Base-by-base conservation (phyloP, 1,139 yeast genomes). In the Maudiozyma humilis region DNA sequence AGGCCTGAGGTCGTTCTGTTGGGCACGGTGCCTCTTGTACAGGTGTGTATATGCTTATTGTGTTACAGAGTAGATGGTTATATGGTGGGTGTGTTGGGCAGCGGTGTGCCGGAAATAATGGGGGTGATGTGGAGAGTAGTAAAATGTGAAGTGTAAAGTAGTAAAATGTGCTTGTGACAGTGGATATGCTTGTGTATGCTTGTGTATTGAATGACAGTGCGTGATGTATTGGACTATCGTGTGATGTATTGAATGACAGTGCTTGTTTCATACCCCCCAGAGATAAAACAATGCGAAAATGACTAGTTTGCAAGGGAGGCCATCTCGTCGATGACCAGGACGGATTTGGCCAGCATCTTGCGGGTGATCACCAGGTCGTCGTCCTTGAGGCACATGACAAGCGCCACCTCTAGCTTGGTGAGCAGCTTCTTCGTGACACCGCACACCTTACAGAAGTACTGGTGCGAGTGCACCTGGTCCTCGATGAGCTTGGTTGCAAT, bases 401-500 rank as follows among this genome's bases (percentile, higher is more conserved):
- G 54, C 0, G 76, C 67, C 3, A 73, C 66, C 50, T 76, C 82
- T 38, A 76, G 55, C 36, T 67, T 62, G 37, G 69, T 65, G 32
- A 76, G 60, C 42, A 75, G 77, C 17, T 56, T 54, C 25, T 64
- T 59, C 14, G 70, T 60, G 3, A 76, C 63, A 3, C 82, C 82
- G 14, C 75, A 75, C 5, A 75, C 76, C 44, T 70, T 70, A 35
- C 81, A 76, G 48, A 71, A 72, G 45, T 75, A 69, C 36, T 62
- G 61, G 52, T 75, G 79, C 2, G 71, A 67, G 52, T 75, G 76
- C 41, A 69, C 70, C 33, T 70, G 63, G 51, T 76, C 82, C 51
- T 76, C 82, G 2, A 74, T 55, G 8, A 68, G 62, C 53, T 76
- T 76, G 35, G 75, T 68, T 4, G 79, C 74, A 1, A 76, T 58